Base-by-base conservation (phyloP, 1,284 basidiomycete genomes). In the Puccinia brachypodii region DNA sequence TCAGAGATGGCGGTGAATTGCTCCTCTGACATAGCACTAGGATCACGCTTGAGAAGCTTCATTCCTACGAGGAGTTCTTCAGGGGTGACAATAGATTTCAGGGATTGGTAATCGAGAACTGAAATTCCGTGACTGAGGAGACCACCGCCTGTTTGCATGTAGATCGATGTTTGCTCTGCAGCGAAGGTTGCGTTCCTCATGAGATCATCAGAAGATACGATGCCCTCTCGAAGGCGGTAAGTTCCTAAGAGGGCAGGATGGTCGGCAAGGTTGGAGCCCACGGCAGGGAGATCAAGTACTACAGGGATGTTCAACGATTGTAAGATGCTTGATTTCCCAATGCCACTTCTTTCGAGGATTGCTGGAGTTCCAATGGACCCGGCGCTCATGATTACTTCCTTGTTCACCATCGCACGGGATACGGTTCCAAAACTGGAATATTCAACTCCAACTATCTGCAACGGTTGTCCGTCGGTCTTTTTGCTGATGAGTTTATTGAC, bases 311-410 rank as follows among this genome's bases (percentile, higher is more conserved):
- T 82, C 44, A 82, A 72, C n/a, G 44, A 42, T 13, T 82, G 25
- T 0, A 84, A 50, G 14, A 84, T 72, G 19, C 64, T 42, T 47
- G 31, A 14, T 25, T 85, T 82, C 4, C 85, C 85, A 33, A 85
- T 76, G 38, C 85, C 85, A 11, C 83, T 84, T 36, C 84, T 83
- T 83, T 85, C 85, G 28, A 85, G 83, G 19, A 85, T 84, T 74
- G 83, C 84, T 19, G 85, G 85, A 38, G 85, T 83, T 58, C 84
- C 84, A 83, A 85, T 83, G 6, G 84, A 81, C 33, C 85, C 85
- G 33, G 83, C 85, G 60, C 82, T 82, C 7, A 85, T 71, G 4
- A 85, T 82, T 33, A 85, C 82, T n/a, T 84, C 84, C 33, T 83
- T 83, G 8, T 38, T 58, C 14, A 82, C 84, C 36, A 82, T 82